Percentiles rank a stretch among this genome's conserved stretches.
Evolutionary conservation across 2,329 filamentous ascomycete genomes (phyloP).

Genomic region (Botrytis squamosa): DNA sequence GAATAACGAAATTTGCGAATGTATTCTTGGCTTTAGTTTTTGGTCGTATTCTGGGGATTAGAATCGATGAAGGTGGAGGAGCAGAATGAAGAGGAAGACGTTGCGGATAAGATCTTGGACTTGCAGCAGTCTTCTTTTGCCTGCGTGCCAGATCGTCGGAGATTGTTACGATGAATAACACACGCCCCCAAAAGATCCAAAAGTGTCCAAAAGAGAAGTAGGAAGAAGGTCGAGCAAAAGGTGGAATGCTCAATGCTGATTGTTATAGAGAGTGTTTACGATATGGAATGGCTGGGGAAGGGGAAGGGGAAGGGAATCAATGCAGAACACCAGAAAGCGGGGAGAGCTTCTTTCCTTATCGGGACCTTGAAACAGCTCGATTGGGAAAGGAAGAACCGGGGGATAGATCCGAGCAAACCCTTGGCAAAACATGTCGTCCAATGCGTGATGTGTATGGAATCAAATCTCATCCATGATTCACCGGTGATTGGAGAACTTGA

Average conservation of each 20-base stretch:
- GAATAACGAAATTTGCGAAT: constrained; percentile 31
- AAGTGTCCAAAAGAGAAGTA: constrained; percentile 1
- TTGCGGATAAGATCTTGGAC: neutral
- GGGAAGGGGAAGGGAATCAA: neutral
- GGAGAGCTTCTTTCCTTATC: constrained; percentile 31
- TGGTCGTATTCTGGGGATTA: neutral
- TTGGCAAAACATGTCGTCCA: constrained; percentile 2
- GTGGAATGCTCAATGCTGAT: neutral
- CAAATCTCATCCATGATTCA: neutral
- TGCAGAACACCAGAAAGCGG: constrained; percentile 21
- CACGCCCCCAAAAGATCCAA: neutral
- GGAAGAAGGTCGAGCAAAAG: neutral
- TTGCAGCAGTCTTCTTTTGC: constrained; percentile 1
- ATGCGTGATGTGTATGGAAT: neutral
- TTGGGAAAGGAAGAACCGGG: neutral
- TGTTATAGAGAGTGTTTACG: constrained; percentile 4
- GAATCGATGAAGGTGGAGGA: neutral
- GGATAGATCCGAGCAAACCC: neutral
- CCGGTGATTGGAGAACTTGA: neutral
- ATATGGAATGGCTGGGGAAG: constrained; percentile 15
- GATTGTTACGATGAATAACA: neutral
- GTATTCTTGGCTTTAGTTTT: constrained; percentile 16
- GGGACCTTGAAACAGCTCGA: constrained; percentile 1
- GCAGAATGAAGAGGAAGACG: neutral
- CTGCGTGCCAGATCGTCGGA: constrained; percentile 15